These are phyloP conservation scores for Pseudopyrenochaeta lycopersici DNA, from an alignment of 2,329 filamentous ascomycete genomes.

Conservation along the genomic window DNA sequence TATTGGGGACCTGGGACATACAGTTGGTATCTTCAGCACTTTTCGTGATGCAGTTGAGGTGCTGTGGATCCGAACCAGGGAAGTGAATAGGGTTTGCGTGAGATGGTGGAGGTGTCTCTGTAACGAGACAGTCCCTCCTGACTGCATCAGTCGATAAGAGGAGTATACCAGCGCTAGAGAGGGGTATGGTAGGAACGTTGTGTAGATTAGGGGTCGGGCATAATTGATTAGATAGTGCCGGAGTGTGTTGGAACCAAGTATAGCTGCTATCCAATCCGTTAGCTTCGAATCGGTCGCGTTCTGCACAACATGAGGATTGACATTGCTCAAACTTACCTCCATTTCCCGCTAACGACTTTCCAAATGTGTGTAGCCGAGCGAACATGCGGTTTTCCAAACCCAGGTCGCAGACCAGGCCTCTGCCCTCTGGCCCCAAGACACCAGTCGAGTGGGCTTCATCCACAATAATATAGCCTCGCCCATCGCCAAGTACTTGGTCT, in stretches of 20 bases:
- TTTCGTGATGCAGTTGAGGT: conserved; percentile 15
- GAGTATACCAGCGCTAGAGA: conserved; percentile 52
- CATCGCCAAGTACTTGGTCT: conserved; percentile 62
- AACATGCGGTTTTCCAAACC: conserved; percentile 66
- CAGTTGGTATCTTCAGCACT: conserved; percentile 31
- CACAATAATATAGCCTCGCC: conserved; percentile 70
- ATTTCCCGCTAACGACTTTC: conserved; percentile 72
- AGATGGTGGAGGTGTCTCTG: conserved; percentile 35
- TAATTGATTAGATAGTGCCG: conserved; percentile 50
- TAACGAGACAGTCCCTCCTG: conserved; percentile 28
- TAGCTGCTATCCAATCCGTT: conserved; percentile 29
- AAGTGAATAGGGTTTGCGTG: conserved; percentile 28
- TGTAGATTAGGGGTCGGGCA: conserved; percentile 53
- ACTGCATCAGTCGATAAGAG: conserved; percentile 37
- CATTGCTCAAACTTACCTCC: conserved; percentile 64
- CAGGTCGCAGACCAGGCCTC: conserved; percentile 63
- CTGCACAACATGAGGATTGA: too few species aligned
- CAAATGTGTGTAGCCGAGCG: conserved; percentile 71
- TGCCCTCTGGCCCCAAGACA: conserved; percentile 64
- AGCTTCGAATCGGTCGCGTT: not conserved
- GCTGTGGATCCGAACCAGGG: conserved; percentile 20
- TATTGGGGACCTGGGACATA: conserved; percentile 42
- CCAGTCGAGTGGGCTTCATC: conserved; percentile 76
- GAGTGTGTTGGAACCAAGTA: conserved; percentile 40
- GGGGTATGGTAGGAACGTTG: conserved; percentile 54